A percentile compares a stretch with the other conserved stretches of the same genome.
Conservation (phyloP, 306 rosid species). For the Benincasa hispida region DNA sequence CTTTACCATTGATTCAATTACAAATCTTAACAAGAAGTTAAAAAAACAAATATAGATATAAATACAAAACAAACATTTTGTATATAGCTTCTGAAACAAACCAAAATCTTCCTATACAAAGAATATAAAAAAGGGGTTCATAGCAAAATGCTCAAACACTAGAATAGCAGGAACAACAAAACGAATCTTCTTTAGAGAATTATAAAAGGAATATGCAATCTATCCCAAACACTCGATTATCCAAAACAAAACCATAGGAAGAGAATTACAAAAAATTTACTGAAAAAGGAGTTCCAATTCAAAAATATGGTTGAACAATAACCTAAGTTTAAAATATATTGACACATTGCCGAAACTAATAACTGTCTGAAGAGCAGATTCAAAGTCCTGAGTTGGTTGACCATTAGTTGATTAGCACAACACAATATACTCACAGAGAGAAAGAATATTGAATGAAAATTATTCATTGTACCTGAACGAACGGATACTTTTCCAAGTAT, state of each 20-base stretch:
- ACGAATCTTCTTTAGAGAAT: background rate
- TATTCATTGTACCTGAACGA: slow-evolving; percentile 38
- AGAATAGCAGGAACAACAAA: background rate
- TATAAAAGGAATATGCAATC: background rate
- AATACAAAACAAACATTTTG: background rate
- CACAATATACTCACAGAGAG: background rate
- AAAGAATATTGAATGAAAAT: background rate
- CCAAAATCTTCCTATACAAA: background rate
- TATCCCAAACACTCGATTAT: background rate
- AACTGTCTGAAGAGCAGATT: background rate
- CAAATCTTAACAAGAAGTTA: background rate
- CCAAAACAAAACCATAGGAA: background rate
- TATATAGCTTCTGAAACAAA: background rate
- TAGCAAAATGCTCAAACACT: background rate
- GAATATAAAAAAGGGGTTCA: background rate
- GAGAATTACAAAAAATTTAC: background rate
- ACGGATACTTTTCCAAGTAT: slow-evolving; percentile 46
- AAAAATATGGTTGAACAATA: background rate
- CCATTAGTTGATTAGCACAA: background rate
- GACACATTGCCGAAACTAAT: background rate
- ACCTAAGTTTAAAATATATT: background rate
- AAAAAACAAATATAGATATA: background rate
- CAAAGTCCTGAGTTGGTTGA: background rate
- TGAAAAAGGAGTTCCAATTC: background rate
- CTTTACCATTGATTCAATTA: background rate